Evolutionary conservation across 805 yeast species (phyloP).

Genomic region (Candida fluviatilis): DNA sequence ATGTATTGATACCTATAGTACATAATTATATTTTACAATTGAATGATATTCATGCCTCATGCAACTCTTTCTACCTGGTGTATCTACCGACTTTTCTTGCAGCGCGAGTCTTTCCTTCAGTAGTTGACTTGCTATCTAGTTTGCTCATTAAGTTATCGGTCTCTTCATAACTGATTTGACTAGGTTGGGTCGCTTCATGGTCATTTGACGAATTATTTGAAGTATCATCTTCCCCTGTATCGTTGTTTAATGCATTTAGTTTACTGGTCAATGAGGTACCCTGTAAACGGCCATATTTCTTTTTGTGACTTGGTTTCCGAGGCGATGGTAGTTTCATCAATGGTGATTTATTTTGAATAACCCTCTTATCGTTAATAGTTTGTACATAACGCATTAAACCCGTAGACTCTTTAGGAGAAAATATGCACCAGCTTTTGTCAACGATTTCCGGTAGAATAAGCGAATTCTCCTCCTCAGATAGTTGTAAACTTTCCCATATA

Average conservation of each 20-base stretch:
- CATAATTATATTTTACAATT: no score
- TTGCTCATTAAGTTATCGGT: constrained; percentile 16
- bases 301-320: constrained; percentile 38
- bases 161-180: constrained; percentile 22
- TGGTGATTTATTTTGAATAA: neutral
- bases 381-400: neutral
- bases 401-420: constrained; percentile 36
- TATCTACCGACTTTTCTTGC: neutral
- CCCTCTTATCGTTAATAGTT: neutral
- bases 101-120: constrained; percentile 1
- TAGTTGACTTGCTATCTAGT: constrained; percentile 9
- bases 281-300: constrained; percentile 35
- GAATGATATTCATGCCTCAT: no score
- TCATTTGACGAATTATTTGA: constrained; percentile 14
- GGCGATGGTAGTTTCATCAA: constrained; percentile 49
- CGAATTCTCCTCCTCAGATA: constrained; percentile 16
- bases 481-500: constrained; percentile 47
- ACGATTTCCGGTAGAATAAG: constrained; percentile 36
- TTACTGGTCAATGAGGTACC: constrained; percentile 5
- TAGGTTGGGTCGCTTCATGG: constrained; percentile 15
- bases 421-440: constrained; percentile 53
- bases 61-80: no score
- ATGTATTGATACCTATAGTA: neutral
- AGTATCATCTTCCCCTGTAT: constrained; percentile 5
- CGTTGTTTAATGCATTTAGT: neutral